Evolutionary conservation across 139 green algal species (phyloP).

Genomic region (Chlamydomonas applanata): DNA sequence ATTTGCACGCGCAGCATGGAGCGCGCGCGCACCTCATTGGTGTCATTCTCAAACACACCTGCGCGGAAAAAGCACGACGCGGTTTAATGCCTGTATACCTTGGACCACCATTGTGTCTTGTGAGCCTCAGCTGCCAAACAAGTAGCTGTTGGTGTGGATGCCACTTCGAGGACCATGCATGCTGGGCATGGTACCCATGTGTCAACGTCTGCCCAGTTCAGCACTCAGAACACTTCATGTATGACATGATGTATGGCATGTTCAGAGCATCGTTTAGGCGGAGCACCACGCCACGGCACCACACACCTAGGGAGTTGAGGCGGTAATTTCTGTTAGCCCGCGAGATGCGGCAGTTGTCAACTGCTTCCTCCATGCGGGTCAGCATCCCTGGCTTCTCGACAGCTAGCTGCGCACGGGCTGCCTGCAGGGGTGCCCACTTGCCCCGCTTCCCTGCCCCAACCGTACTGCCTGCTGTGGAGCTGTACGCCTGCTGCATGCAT

Average conservation of each 20-base stretch:
- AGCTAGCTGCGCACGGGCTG: slow-evolving; percentile 21
- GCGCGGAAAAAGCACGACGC: background rate
- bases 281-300: too few relatives aligned
- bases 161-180: too few relatives aligned
- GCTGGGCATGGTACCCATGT: too few relatives aligned
- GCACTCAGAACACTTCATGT: too few relatives aligned
- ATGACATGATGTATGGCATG: too few relatives aligned
- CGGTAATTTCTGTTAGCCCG: slow-evolving; percentile 34
- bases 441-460: too few relatives aligned
- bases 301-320: slow-evolving; percentile 36
- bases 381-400: slow-evolving; percentile 19
- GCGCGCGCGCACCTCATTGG: slow-evolving; percentile 36
- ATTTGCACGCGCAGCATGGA: slow-evolving; percentile 40
- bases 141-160: background rate
- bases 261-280: too few relatives aligned
- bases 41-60: slow-evolving; percentile 37
- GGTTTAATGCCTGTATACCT: background rate
- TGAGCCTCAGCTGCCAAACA: background rate
- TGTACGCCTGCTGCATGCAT: too few relatives aligned
- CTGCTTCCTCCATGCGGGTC: slow-evolving; percentile 35
- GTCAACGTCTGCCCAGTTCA: too few relatives aligned
- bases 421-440: slow-evolving; percentile 8
- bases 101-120: background rate
- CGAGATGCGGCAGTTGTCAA: slow-evolving; percentile 21
- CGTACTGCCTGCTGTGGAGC: too few relatives aligned